Evolutionary conservation across 805 yeast genomes (phyloP).

Genomic region (Ogataea wickerhamii): DNA sequence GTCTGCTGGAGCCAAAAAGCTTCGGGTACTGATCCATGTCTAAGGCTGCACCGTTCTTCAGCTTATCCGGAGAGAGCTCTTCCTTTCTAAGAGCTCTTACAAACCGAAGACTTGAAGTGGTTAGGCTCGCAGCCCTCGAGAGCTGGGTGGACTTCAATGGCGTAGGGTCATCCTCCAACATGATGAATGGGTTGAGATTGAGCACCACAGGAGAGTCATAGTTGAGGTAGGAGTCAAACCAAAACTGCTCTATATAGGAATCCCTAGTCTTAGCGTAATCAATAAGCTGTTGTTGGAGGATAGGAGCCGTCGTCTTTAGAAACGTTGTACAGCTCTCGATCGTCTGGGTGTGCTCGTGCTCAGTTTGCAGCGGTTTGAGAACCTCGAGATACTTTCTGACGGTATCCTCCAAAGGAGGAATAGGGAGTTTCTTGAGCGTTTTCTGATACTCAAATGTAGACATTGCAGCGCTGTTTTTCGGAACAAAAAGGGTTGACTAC

Average conservation of each 20-base stretch:
- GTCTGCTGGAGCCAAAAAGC: constrained; percentile 82
- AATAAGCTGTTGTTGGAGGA: constrained; percentile 59
- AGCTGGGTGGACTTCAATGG: constrained; percentile 61
- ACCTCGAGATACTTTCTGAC: constrained; percentile 62
- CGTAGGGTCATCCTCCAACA: constrained; percentile 89
- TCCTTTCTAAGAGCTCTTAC: constrained; percentile 73
- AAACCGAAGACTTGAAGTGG: constrained; percentile 74
- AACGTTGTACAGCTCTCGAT: constrained; percentile 53
- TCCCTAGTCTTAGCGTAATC: constrained; percentile 60
- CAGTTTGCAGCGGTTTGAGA: constrained; percentile 78
- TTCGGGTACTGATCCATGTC: constrained; percentile 92
- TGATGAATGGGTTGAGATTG: constrained; percentile 85
- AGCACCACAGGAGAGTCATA: constrained; percentile 90
- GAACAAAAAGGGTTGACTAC: too few species aligned
- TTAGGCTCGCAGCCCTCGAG: constrained; percentile 75
- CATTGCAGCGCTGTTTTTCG: constrained; percentile 14
- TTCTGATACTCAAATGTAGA: constrained; percentile 59
- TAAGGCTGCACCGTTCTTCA: constrained; percentile 58
- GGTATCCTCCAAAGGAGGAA: constrained; percentile 70
- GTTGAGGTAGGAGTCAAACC: constrained; percentile 87
- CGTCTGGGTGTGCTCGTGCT: constrained; percentile 62
- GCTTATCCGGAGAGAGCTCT: constrained; percentile 66
- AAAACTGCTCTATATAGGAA: constrained; percentile 88
- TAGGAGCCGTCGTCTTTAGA: constrained; percentile 51
- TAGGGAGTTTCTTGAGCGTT: constrained; percentile 64